These are phyloP conservation scores for Diplotaxis tenuifolia DNA, from an alignment of 345 rosid species.

Conservation along the genomic window DNA sequence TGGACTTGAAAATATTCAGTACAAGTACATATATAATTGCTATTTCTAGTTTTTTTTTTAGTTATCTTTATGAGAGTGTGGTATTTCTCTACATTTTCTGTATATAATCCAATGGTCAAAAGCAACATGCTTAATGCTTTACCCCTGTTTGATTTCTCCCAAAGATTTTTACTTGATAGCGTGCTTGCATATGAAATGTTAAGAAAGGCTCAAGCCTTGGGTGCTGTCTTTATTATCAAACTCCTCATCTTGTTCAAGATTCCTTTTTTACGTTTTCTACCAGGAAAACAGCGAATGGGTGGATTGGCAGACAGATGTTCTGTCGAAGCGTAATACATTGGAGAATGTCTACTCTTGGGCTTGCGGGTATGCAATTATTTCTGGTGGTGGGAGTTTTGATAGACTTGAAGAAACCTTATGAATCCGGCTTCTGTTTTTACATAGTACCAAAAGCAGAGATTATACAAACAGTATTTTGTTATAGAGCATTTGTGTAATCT, in stretches of 20 bases:
- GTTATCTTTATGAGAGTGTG: neutral
- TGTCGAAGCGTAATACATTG: constrained; percentile 72
- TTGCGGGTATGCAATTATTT: constrained; percentile 66
- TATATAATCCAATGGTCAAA: neutral
- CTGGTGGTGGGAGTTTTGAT: neutral
- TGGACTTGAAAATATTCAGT: neutral
- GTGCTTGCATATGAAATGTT: neutral
- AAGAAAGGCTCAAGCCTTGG: neutral
- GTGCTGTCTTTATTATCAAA: constrained; percentile 2
- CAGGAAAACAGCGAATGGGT: constrained; percentile 75
- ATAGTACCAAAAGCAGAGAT: constrained; percentile 6
- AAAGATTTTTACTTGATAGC: constrained; percentile 12
- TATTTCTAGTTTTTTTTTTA: neutral
- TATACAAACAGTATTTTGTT: constrained; percentile 1
- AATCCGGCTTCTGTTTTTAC: neutral
- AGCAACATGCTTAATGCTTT: neutral
- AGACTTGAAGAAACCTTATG: constrained; percentile 6
- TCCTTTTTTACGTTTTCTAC: constrained; percentile 13
- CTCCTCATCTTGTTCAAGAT: neutral
- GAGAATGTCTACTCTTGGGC: constrained; percentile 89
- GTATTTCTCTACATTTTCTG: neutral
- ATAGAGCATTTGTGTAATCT: constrained; percentile 13
- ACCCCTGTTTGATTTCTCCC: neutral
- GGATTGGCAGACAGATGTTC: constrained; percentile 70
- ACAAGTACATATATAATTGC: neutral